These are phyloP conservation scores for Erysimum cheiri DNA, from an alignment of 441 rosid genomes.

Conservation along the genomic window DNA sequence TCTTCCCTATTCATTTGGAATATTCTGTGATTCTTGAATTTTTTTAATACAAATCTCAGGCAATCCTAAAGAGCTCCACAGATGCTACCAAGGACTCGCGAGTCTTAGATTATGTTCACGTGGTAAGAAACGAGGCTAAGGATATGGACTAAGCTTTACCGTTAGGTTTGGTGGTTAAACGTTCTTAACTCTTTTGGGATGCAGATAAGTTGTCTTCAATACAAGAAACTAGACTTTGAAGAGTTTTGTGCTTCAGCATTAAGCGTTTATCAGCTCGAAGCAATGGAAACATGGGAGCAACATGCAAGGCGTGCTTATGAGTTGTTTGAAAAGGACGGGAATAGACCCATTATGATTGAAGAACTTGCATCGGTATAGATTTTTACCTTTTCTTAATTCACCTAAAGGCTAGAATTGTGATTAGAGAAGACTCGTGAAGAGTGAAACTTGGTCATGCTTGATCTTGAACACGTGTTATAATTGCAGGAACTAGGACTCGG, in stretches of 20 bases:
- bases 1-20: background rate
- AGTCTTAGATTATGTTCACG: conserved; percentile 64
- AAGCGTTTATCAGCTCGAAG: conserved; percentile 89
- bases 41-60: conserved; percentile 53
- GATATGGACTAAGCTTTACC: background rate
- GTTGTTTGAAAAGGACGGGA: conserved; percentile 83
- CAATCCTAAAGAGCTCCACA: conserved; percentile 57
- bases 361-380: conserved; percentile 79
- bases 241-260: conserved; percentile 86
- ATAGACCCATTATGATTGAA: conserved; percentile 84
- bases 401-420: conserved; percentile 1
- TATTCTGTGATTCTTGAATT: conserved; percentile 10
- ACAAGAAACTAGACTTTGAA: conserved; percentile 77
- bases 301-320: conserved; percentile 82
- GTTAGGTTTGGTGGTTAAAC: conserved; percentile 14
- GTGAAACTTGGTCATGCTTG: background rate
- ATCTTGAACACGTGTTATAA: conserved; percentile 17
- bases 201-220: conserved; percentile 75
- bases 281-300: conserved; percentile 79
- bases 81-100: conserved; percentile 86
- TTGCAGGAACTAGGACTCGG: conserved; percentile 85
- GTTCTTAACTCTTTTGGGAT: conserved; percentile 18
- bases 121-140: conserved; percentile 48
- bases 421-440: conserved; percentile 6
- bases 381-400: conserved; percentile 12